Conservation (phyloP, 306 rosid genomes). For the Herpetospermum pedunculosum region DNA sequence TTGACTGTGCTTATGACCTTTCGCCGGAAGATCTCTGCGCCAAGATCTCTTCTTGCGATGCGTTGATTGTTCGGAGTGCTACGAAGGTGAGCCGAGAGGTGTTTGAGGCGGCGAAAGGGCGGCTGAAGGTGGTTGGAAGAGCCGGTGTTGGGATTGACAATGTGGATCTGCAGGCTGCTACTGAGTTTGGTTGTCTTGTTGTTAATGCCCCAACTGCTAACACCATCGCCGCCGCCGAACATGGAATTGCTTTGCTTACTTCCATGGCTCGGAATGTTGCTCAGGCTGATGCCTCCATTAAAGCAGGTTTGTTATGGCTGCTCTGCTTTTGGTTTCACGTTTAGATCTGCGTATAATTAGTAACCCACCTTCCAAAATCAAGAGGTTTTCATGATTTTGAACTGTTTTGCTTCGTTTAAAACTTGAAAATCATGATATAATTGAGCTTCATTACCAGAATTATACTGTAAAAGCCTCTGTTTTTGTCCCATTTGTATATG, state of each 20-base stretch:
- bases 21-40: slow-evolving; percentile 46
- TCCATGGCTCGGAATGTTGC: slow-evolving; percentile 85
- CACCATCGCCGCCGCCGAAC: slow-evolving; percentile 84
- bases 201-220: slow-evolving; percentile 89
- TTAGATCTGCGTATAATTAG: not conserved
- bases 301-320: no score
- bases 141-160: slow-evolving; percentile 96
- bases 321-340: not conserved
- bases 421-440: not conserved
- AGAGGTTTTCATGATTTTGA: not conserved
- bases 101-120: slow-evolving; percentile 57
- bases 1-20: slow-evolving; percentile 49
- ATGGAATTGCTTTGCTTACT: slow-evolving; percentile 70
- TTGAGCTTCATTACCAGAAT: not conserved
- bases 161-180: slow-evolving; percentile 89
- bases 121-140: slow-evolving; percentile 80
- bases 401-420: not conserved
- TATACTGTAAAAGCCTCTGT: not conserved
- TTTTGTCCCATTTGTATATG: no score
- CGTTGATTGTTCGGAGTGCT: slow-evolving; percentile 74
- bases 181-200: slow-evolving; percentile 76
- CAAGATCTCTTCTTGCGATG: slow-evolving; percentile 64
- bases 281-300: slow-evolving; percentile 77
- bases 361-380: not conserved
- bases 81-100: slow-evolving; percentile 64